These are phyloP conservation scores for Coniochaeta prunicola DNA, from an alignment of 2,329 filamentous ascomycete species.

Conservation along the genomic window DNA sequence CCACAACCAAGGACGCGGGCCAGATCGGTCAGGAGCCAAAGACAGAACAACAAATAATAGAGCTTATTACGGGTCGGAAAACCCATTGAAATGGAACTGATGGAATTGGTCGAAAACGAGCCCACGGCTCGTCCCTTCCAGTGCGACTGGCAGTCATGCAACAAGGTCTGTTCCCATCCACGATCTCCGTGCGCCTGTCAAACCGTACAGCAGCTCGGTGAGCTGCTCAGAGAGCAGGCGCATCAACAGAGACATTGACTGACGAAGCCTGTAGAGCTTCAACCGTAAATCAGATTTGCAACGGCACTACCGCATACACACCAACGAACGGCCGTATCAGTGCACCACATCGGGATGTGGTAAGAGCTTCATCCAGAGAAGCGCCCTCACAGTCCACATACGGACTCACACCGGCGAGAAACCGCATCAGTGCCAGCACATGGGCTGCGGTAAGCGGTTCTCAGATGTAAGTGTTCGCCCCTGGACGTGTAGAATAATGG, in stretches of 20 bases:
- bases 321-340: slow-evolving; percentile 60
- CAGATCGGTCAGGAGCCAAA: slow-evolving; percentile 8
- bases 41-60: slow-evolving; percentile 2
- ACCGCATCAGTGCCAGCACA: slow-evolving; percentile 59
- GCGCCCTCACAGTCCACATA: slow-evolving; percentile 63
- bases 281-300: slow-evolving; percentile 66
- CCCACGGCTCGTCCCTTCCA: slow-evolving; percentile 54
- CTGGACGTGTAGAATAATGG: not conserved
- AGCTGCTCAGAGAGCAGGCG: not conserved
- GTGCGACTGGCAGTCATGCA: slow-evolving; percentile 56
- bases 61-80: slow-evolving; percentile 8
- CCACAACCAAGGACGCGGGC: slow-evolving; percentile 10
- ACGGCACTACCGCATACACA: slow-evolving; percentile 65
- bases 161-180: slow-evolving; percentile 41
- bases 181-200: not conserved
- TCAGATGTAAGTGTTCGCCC: slow-evolving; percentile 50
- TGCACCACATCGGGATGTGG: slow-evolving; percentile 55
- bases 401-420: slow-evolving; percentile 67
- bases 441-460: slow-evolving; percentile 61
- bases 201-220: not conserved
- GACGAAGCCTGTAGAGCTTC: slow-evolving; percentile 50
- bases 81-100: slow-evolving; percentile 48
- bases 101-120: slow-evolving; percentile 59
- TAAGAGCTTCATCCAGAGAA: slow-evolving; percentile 66
- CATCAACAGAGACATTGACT: not conserved